phyloP scores from a whole-genome alignment of 805 yeast genomes.

The Teunomyces tritomae region DNA sequence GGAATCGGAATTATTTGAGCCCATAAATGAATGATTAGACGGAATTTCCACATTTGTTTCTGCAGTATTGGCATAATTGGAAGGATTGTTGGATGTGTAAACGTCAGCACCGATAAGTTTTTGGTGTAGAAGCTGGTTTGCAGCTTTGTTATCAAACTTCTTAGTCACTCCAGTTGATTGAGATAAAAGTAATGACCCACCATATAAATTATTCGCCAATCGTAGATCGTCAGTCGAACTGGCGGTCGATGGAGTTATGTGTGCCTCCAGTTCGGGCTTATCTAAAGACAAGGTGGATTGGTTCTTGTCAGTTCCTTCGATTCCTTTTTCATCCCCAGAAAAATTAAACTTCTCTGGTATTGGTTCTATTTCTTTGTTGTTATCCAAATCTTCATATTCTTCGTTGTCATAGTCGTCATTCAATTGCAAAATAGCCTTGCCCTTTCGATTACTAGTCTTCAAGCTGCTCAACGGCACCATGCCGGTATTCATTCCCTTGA shows the following conservation, averaged over 20 bases:
- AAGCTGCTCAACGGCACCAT: conserved; percentile 24
- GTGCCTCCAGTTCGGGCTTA: conserved; percentile 1
- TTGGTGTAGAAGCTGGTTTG: conserved; percentile 7
- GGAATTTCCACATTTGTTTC: conserved; percentile 5
- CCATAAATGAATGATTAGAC: conserved; percentile 7
- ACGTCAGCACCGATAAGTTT: conserved; percentile 8
- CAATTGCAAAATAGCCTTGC: conserved; percentile 36
- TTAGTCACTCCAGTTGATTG: conserved; percentile 43
- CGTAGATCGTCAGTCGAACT: conserved; percentile 28
- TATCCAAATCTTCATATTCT: conserved; percentile 34
- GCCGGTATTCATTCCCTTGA: conserved; percentile 25
- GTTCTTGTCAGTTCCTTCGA: not conserved
- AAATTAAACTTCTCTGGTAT: conserved; percentile 1
- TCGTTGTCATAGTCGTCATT: conserved; percentile 35
- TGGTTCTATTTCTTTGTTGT: conserved; percentile 10
- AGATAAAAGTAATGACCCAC: conserved; percentile 41
- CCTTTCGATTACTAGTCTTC: conserved; percentile 36
- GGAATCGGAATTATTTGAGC: conserved; percentile 14
- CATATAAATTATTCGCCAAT: conserved; percentile 31
- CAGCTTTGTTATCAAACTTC: conserved; percentile 23
- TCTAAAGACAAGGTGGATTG: conserved; percentile 3
- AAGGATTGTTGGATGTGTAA: conserved; percentile 2
- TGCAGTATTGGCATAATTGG: not conserved
- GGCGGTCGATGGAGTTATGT: conserved; percentile 10
- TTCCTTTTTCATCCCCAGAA: not conserved